Percentiles rank a stretch among this genome's conserved stretches.
phyloP scores from a whole-genome alignment of 345 rosid genomes.

The Physaria fendleri region DNA sequence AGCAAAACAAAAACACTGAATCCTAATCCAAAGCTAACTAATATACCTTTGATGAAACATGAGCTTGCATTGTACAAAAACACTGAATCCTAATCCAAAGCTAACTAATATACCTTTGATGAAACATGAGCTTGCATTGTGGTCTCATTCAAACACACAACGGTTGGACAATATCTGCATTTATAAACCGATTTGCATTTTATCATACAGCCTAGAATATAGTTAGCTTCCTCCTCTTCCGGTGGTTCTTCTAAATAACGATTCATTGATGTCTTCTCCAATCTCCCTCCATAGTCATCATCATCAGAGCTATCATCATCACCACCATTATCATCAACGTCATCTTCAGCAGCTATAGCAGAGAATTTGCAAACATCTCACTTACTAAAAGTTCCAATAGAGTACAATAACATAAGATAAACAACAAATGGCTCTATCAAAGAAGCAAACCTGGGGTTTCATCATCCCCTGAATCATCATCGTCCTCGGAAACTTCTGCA shows the following conservation, averaged over 20 bases:
- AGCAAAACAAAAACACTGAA: background rate
- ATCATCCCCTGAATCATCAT: conserved; percentile 34
- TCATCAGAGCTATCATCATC: conserved; percentile 38
- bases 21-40: background rate
- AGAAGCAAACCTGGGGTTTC: conserved; percentile 54
- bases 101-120: conserved; percentile 54
- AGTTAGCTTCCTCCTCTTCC: conserved; percentile 30
- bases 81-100: background rate
- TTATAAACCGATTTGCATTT: conserved; percentile 65
- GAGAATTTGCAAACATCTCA: background rate
- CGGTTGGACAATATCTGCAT: conserved; percentile 77
- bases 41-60: conserved; percentile 74
- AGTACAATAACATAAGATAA: background rate
- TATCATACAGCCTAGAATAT: conserved; percentile 53
- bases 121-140: conserved; percentile 60
- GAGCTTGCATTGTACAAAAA: conserved; percentile 55
- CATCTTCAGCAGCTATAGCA: conserved; percentile 7
- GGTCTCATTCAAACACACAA: conserved; percentile 64
- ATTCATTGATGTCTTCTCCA: conserved; percentile 12
- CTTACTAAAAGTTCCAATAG: background rate
- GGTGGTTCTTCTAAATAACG: conserved; percentile 12
- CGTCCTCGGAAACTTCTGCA: conserved; percentile 38
- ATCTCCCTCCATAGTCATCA: conserved; percentile 27
- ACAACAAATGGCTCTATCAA: background rate
- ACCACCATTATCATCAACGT: conserved; percentile 13